Percentiles rank a stretch among this genome's conserved stretches.
These are phyloP conservation scores for Penicillium steckii DNA, from an alignment of 495 filamentous ascomycete species.

Conservation along the genomic window DNA sequence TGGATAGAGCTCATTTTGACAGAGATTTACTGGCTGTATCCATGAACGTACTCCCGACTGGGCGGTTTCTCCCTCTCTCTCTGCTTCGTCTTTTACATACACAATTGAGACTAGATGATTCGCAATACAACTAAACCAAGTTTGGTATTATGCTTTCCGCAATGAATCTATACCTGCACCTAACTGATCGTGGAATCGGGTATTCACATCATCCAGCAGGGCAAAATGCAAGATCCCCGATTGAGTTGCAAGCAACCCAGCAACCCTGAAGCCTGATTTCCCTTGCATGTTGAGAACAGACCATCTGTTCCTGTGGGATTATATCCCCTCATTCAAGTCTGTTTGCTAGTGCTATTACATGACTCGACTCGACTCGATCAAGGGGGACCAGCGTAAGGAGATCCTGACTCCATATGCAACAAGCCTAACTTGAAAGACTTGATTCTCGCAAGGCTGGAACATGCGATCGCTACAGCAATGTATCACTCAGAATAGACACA, in stretches of 20 bases:
- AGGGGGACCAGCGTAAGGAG: background rate
- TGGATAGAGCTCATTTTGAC: background rate
- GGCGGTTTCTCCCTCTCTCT: background rate
- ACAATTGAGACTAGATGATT: no score
- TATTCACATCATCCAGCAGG: background rate
- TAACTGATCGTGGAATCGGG: background rate
- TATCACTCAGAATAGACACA: no score
- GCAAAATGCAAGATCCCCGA: constrained; percentile 4
- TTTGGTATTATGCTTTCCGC: background rate
- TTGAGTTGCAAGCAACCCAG: background rate
- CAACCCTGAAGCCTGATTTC: constrained; percentile 1
- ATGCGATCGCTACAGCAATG: background rate
- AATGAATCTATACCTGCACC: background rate
- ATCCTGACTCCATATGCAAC: background rate
- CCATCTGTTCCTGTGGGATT: constrained; percentile 20
- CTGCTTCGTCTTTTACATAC: background rate
- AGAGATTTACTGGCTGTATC: background rate
- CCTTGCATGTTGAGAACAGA: constrained; percentile 25
- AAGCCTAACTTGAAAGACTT: background rate
- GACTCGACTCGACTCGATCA: constrained; percentile 1
- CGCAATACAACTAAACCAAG: background rate
- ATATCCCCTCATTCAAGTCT: background rate
- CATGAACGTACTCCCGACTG: no score
- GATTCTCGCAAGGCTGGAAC: background rate
- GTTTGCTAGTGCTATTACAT: constrained; percentile 7